These are phyloP conservation scores for Trametes polyzona DNA, from an alignment of 1,284 basidiomycete genomes.

Conservation along the genomic window DNA sequence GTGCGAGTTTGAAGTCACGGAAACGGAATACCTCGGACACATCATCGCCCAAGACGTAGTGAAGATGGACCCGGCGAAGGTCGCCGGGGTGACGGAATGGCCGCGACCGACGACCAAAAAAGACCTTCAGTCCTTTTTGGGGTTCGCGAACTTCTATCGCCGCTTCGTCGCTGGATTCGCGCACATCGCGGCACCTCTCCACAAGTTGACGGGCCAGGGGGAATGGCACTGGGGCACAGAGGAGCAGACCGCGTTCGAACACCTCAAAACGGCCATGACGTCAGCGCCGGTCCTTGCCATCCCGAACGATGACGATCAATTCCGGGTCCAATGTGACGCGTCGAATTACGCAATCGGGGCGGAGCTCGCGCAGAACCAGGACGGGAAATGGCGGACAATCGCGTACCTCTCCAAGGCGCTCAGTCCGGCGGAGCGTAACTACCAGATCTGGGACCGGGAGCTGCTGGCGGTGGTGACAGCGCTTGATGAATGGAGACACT, in stretches of 20 bases:
- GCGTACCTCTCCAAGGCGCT: conserved; percentile 12
- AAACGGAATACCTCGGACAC: conserved; percentile 21
- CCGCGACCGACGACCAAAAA: neutral
- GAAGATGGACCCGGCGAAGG: conserved; percentile 5
- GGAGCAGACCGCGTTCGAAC: conserved; percentile 32
- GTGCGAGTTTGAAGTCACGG: conserved; percentile 34
- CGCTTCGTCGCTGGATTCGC: conserved; percentile 39
- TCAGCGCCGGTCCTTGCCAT: conserved; percentile 23
- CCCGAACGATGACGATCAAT: conserved; percentile 8
- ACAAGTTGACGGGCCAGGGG: conserved; percentile 16
- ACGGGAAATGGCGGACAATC: conserved; percentile 16
- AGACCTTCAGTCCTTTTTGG: conserved; percentile 15
- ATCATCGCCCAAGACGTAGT: neutral
- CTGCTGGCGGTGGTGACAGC: conserved; percentile 39
- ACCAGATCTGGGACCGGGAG: conserved; percentile 43
- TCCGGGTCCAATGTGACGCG: conserved; percentile 6
- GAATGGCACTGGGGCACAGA: conserved; percentile 25
- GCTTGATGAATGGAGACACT: conserved; percentile 39
- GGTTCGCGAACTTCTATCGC: conserved; percentile 22
- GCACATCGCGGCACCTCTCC: conserved; percentile 32
- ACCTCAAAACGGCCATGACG: conserved; percentile 32
- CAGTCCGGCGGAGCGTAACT: conserved; percentile 32
- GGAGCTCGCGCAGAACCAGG: conserved; percentile 8
- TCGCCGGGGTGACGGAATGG: conserved; percentile 23
- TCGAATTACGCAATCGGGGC: conserved; percentile 13